phyloP scores from a whole-genome alignment of 2,329 filamentous ascomycete genomes.

The Tolypocladium sp. region DNA sequence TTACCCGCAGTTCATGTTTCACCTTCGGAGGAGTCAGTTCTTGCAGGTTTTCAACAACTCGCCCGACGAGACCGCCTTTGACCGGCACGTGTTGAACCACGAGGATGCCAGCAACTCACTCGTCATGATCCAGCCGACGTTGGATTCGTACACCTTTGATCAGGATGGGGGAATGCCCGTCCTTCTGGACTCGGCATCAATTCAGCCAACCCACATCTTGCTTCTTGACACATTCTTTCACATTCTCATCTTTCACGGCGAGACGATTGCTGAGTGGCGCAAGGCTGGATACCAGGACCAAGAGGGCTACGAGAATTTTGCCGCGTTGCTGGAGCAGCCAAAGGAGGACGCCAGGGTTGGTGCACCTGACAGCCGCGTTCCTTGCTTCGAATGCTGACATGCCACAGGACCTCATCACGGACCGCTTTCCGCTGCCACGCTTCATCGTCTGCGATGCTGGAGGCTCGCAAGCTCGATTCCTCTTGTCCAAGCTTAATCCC shows the following conservation, averaged over 20 bases:
- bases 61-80: slow-evolving; percentile 98
- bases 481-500: slow-evolving; percentile 93
- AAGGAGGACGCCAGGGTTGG: slow-evolving; percentile 92
- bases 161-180: slow-evolving; percentile 89
- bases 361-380: slow-evolving; percentile 6
- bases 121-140: slow-evolving; percentile 96
- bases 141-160: slow-evolving; percentile 96
- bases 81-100: slow-evolving; percentile 91
- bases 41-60: slow-evolving; percentile 99
- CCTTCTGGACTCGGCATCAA: slow-evolving; percentile 91
- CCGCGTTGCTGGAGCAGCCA: slow-evolving; percentile 74
- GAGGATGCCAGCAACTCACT: slow-evolving; percentile 95
- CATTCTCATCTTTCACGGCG: slow-evolving; percentile 97
- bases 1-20: slow-evolving; percentile 99
- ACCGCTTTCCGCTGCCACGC: slow-evolving; percentile 93
- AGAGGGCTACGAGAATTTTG: slow-evolving; percentile 97
- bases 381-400: slow-evolving; percentile 10
- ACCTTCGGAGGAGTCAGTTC: slow-evolving; percentile 92
- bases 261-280: slow-evolving; percentile 95
- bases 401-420: slow-evolving; percentile 80
- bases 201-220: slow-evolving; percentile 87
- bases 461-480: slow-evolving; percentile 92
- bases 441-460: slow-evolving; percentile 99
- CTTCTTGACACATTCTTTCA: slow-evolving; percentile 99
- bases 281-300: slow-evolving; percentile 98